Evolutionary conservation across 345 rosid species (phyloP), one percentile per base, ranked within the genome.

Genomic region (Conringia planisiliqua): DNA sequence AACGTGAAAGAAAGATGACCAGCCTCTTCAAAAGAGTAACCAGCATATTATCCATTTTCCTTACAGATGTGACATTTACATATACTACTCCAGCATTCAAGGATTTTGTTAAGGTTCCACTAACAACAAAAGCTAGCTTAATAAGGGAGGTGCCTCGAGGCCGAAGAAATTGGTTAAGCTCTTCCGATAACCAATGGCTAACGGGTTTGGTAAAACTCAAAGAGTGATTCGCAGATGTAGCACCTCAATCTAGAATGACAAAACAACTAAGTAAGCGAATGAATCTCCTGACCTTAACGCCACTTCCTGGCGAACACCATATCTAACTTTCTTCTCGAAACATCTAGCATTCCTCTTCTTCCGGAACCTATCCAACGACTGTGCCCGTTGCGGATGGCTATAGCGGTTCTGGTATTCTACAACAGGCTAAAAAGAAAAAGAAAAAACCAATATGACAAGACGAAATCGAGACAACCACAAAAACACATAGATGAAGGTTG

Each of bases 241-340:
- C 42, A 33, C 20, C 32, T 16, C 14, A 12, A 46, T 46, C 12
- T 58, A 58, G 24, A 68, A 50, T 5, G 27, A 20, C 1, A 40
- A 22, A 22, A 50, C 9, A 39, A 38, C 52, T 16, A 66, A 0
- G 47, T 5, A 75, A 48, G 55, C 26, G 27, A 24, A 36, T 13
- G 22, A 52, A 59, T 47, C 39, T 58, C 29, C 78, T 65, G 58
- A 94, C 98, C 97, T 94, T 58, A 87, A 89, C 4, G 97, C 98
- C 42, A 94, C 98, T 84, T 94, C 98, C 80, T 91, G 97, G 61
- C 98, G 97, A 71, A 94, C 98, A 68, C 87, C 77, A 67, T 94
- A 94, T 85, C 98, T 73, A 36, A 94, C 95, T 90, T 94, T 94
- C 92, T 89, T 94, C 61, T 89, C 94, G 77, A 87, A 91, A 82